Evolutionary conservation across 1,284 basidiomycete species (phyloP), one percentile per base, ranked within the genome.

Genomic region (Ustilago crameri): DNA sequence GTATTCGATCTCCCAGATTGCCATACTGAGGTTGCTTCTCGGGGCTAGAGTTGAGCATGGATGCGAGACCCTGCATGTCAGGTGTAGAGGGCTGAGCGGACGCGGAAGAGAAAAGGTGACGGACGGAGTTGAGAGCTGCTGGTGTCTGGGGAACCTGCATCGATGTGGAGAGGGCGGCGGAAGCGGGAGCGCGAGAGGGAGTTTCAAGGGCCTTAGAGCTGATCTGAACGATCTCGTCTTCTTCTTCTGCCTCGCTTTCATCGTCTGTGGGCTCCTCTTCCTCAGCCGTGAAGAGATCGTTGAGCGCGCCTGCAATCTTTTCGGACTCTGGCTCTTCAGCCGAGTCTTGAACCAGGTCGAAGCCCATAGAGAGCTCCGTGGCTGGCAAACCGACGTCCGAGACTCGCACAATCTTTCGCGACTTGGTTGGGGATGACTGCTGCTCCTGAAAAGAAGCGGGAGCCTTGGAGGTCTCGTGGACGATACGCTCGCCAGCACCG

Each of bases 181-280:
- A 1, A 20, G 26, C 30, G 8, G 50, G 46, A 23, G n/a, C n/a
- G n/a, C 57, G 47, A 0, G 42, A 32, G 5, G 67, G 67, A 24
- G 40, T 53, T 14, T 57, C 32, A 15, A 48, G 51, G 10, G 10
- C 20, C 30, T 51, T 60, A n/a, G 54, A 47, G 53, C 24, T 54
- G 53, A 58, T 52, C 51, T 58, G 65, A 3, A 58, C 59, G 24
- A 58, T 54, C 41, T 71, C 57, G 7, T 64, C 68, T 22, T 71
- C 49, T 37, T 66, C 47, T 9, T 58, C 62, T 5, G 40, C 40
- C 30, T 52, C 55, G 3, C 57, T 7, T 37, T 70, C 67, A 20
- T 70, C 67, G 40, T 73, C 70, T n/a, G 70, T 73, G 5, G 58
- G 42, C 27, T 73, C 56, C 18, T 60, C 61, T 8, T 63, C 44